Conservation (phyloP, 176 grass and related monocot species). For the Eleusine indica region DNA sequence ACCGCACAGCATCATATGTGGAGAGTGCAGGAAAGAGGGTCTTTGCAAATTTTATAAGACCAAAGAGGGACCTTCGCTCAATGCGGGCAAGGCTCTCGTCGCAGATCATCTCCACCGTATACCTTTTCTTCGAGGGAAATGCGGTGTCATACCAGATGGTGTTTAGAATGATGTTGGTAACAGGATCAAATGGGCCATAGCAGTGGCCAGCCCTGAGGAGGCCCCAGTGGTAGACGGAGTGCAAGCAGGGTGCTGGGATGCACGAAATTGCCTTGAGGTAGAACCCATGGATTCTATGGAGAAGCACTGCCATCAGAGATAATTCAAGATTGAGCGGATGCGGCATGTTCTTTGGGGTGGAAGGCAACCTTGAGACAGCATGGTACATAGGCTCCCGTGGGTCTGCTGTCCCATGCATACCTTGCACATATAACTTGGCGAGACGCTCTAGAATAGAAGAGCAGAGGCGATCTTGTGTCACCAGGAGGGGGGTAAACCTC, state of each 20-base stretch:
- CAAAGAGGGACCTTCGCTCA: background rate
- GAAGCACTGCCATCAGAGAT: background rate
- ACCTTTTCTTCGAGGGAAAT: background rate
- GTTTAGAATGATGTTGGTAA: conserved; percentile 32
- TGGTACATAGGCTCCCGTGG: background rate
- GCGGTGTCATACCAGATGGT: conserved; percentile 30
- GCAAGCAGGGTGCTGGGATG: background rate
- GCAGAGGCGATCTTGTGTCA: background rate
- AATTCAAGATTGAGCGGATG: background rate
- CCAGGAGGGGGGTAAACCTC: background rate
- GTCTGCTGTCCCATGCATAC: background rate
- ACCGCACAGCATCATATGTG: background rate
- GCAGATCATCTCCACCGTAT: conserved; percentile 6
- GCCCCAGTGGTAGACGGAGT: background rate
- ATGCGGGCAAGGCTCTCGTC: background rate
- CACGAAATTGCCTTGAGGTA: conserved; percentile 15
- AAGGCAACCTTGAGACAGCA: background rate
- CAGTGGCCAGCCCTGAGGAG: conserved; percentile 34
- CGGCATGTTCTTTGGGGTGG: background rate
- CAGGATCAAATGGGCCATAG: background rate
- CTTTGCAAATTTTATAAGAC: background rate
- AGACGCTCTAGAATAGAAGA: background rate
- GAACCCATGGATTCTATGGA: background rate
- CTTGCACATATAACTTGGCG: background rate
- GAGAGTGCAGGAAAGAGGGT: background rate